Evolutionary conservation across 805 yeast genomes (phyloP).

Genomic region (Torulaspora quercuum): DNA sequence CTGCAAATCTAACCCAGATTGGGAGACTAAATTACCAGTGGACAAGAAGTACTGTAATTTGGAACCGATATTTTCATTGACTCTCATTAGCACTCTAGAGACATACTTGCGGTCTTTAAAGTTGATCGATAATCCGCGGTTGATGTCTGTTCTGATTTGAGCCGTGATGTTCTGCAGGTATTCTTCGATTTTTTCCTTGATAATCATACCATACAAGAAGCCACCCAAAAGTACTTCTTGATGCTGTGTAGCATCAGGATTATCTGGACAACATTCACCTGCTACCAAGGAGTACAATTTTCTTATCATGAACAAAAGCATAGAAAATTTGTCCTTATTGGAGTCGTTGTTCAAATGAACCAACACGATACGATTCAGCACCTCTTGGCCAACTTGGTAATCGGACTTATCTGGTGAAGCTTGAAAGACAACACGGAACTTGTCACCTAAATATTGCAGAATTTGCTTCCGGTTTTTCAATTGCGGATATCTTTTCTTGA

Average conservation of each 20-base stretch:
- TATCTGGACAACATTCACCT: constrained; percentile 94
- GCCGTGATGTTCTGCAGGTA: constrained; percentile 68
- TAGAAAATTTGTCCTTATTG: constrained; percentile 75
- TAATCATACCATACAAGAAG: constrained; percentile 91
- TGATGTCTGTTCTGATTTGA: constrained; percentile 76
- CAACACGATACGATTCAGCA: constrained; percentile 75
- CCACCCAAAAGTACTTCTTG: constrained; percentile 96
- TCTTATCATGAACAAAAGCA: constrained; percentile 91
- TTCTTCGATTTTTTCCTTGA: constrained; percentile 95
- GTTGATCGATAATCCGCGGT: constrained; percentile 75
- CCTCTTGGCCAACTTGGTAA: constrained; percentile 84
- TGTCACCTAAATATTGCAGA: constrained; percentile 91
- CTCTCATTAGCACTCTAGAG: constrained; percentile 68
- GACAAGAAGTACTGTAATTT: constrained; percentile 91
- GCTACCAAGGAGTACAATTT: constrained; percentile 92
- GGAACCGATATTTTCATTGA: constrained; percentile 91
- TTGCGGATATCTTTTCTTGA: constrained; percentile 63
- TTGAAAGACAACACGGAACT: constrained; percentile 88
- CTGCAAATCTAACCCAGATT: constrained; percentile 95
- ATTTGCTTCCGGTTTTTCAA: constrained; percentile 81
- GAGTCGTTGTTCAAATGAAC: constrained; percentile 67
- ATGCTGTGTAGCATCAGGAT: constrained; percentile 99
- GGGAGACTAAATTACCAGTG: constrained; percentile 95
- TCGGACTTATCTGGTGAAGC: constrained; percentile 87
- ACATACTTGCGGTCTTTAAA: constrained; percentile 83